A percentile compares a stretch with the other conserved stretches of the same genome.
phyloP scores from a whole-genome alignment of 1,139 yeast species.

The Hanseniaspora gamundiae region DNA sequence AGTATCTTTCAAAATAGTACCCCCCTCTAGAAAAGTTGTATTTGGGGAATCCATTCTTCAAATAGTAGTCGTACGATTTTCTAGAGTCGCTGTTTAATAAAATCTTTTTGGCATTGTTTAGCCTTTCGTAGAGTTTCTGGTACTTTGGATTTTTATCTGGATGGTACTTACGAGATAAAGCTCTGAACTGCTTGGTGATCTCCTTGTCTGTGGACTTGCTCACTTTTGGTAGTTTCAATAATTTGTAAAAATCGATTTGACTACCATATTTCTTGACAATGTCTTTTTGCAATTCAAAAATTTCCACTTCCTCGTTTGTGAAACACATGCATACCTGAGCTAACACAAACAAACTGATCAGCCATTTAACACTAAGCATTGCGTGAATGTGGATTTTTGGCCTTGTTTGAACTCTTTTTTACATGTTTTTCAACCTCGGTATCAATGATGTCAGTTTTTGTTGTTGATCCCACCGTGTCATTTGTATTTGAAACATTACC shows the following conservation, averaged over 20 bases:
- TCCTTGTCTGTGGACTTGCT: constrained; percentile 40
- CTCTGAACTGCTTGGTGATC: constrained; percentile 65
- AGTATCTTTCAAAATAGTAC: constrained; percentile 19
- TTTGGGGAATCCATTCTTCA: constrained; percentile 64
- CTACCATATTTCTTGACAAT: constrained; percentile 52
- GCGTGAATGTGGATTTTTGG: background rate
- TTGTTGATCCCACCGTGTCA: too few relatives aligned
- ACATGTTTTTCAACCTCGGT: background rate
- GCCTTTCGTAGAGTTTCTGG: constrained; percentile 46
- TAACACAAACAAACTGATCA: constrained; percentile 10
- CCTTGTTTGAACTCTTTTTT: too few relatives aligned
- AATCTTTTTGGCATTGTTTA: constrained; percentile 64
- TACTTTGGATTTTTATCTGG: constrained; percentile 57
- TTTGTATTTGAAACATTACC: too few relatives aligned
- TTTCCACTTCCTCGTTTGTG: constrained; percentile 60
- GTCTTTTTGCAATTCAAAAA: constrained; percentile 62
- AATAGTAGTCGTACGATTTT: constrained; percentile 75
- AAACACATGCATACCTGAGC: constrained; percentile 16
- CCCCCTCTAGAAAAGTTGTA: constrained; percentile 55
- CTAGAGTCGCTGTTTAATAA: constrained; percentile 51
- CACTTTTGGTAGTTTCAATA: constrained; percentile 42
- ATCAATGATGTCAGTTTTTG: too few relatives aligned
- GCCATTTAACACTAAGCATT: background rate
- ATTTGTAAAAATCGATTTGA: constrained; percentile 55
- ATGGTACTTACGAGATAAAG: constrained; percentile 57